Percentiles rank a stretch among this genome's conserved stretches.
These are phyloP conservation scores for Psilocybe cubensis DNA, from an alignment of 768 basidiomycete genomes.

Conservation along the genomic window DNA sequence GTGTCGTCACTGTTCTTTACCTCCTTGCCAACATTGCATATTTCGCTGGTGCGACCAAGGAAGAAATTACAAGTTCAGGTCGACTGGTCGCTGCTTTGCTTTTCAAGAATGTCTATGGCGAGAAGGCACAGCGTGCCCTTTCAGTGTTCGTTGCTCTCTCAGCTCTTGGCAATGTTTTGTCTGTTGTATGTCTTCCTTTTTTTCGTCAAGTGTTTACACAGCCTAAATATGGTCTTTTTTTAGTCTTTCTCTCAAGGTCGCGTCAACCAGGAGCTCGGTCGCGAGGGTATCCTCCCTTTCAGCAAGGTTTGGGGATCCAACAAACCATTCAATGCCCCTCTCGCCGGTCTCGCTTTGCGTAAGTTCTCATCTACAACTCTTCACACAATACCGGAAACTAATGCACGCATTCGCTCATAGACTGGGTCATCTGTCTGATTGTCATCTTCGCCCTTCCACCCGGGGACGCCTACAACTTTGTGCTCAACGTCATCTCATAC, in stretches of 20 bases:
- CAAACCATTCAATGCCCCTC: conserved; percentile 63
- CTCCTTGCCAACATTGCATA: conserved; percentile 68
- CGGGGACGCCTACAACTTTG: conserved; percentile 70
- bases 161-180: conserved; percentile 60
- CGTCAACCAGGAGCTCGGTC: conserved; percentile 66
- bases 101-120: conserved; percentile 69
- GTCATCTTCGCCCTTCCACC: conserved; percentile 51
- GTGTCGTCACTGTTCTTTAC: conserved; percentile 57
- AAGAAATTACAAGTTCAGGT: conserved; percentile 61
- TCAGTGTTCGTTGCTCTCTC: conserved; percentile 52
- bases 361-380: conserved; percentile 31
- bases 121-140: conserved; percentile 46
- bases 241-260: conserved; percentile 34
- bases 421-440: conserved; percentile 39
- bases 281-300: conserved; percentile 64
- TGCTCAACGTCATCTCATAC: conserved; percentile 58
- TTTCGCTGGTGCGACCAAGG: conserved; percentile 67
- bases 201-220: conserved; percentile 22
- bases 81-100: conserved; percentile 67
- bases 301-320: conserved; percentile 65
- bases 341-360: conserved; percentile 58
- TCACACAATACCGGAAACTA: background rate
- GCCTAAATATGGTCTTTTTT: background rate
- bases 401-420: conserved; percentile 16
- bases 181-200: conserved; percentile 34